Evolutionary conservation across 352 stramenopile species (phyloP).

Genomic region (Peronospora farinosa): DNA sequence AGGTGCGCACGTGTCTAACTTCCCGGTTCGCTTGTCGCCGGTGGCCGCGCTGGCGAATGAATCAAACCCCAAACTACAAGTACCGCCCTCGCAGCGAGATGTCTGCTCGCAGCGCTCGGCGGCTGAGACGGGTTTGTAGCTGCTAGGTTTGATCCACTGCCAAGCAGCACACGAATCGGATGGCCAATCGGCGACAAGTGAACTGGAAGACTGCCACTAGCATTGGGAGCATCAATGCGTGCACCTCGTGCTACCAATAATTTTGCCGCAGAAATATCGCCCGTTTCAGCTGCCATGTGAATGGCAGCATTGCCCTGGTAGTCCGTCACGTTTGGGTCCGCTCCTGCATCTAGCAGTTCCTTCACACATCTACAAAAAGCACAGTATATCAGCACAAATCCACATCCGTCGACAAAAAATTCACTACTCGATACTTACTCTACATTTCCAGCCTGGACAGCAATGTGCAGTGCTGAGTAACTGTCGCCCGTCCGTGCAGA

Average conservation of each 20-base stretch:
- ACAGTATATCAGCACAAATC: constrained; percentile 13
- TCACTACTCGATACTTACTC: constrained; percentile 34
- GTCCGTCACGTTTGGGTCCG: constrained; percentile 74
- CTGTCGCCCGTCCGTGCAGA: constrained; percentile 69
- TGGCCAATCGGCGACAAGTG: constrained; percentile 83
- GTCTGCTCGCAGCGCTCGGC: too few species aligned
- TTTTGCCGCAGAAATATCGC: constrained; percentile 76
- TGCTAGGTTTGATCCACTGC: constrained; percentile 59
- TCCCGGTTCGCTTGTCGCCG: too few species aligned
- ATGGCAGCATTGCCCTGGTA: constrained; percentile 80
- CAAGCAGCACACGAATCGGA: constrained; percentile 75
- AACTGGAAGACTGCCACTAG: constrained; percentile 71
- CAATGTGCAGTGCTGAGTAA: constrained; percentile 75
- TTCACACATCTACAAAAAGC: constrained; percentile 48
- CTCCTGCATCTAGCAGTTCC: constrained; percentile 60
- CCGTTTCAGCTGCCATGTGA: constrained; percentile 71
- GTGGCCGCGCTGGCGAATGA: too few species aligned
- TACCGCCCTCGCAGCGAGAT: too few species aligned
- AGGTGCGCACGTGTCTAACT: too few species aligned
- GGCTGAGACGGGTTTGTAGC: constrained; percentile 67
- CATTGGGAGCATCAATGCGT: constrained; percentile 68
- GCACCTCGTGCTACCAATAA: constrained; percentile 65
- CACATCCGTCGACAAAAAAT: not conserved
- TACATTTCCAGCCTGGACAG: constrained; percentile 60
- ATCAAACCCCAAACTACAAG: too few species aligned